Base-by-base conservation (phyloP, 2,329 filamentous ascomycete genomes). In the Scedosporium aurantiacum region DNA sequence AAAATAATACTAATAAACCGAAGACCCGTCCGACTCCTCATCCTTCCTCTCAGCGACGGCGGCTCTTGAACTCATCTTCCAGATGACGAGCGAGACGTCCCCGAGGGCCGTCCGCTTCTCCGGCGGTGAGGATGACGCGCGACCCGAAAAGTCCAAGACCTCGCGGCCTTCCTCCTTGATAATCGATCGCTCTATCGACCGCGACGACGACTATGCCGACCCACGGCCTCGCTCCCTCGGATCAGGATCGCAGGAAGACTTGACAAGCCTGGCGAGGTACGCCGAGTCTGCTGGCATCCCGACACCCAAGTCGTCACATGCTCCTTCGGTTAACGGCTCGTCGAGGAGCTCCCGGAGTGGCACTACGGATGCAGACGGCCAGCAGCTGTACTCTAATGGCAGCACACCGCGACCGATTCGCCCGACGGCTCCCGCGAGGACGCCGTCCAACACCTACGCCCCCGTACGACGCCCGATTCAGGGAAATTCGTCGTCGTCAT, bases 401-500 rank as follows among this genome's bases (percentile, higher is more conserved):
- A 60, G 57, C 12, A 60, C 60, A 21, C 41, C 57, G 21, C 23
- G 58, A 37, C 60, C 61, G 16, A 28, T 27, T 67, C 82, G 89
- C 65, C 88, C 89, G 16, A 80, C 82, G 5, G 86, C 79, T 25
- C 88, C 89, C 18, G 81, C 82, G 60, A 80, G 89, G 68, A 91
- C 88, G 4, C 88, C 88, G 1, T 93, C 89, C 32, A 90, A 81
- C 71, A 91, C 90, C 37, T 94, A 94, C 71, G 88, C 89, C 64
- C 86, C 86, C 56, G 62, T 41, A 41, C 63, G 54, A 23, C 62
- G 28, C 21, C 63, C 37, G 21, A n/a, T 50, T 52, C 57, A 32
- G 8, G 27, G 18, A n/a, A 58, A 52, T 21, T 45, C 55, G 10
- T 52, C 56, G 1, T 58, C 55, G 18, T 41, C 56, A 2, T 58